Percentiles rank a stretch among this genome's conserved stretches.
These are phyloP conservation scores for Tuber indicum DNA, from an alignment of 495 filamentous ascomycete genomes.

Conservation along the genomic window DNA sequence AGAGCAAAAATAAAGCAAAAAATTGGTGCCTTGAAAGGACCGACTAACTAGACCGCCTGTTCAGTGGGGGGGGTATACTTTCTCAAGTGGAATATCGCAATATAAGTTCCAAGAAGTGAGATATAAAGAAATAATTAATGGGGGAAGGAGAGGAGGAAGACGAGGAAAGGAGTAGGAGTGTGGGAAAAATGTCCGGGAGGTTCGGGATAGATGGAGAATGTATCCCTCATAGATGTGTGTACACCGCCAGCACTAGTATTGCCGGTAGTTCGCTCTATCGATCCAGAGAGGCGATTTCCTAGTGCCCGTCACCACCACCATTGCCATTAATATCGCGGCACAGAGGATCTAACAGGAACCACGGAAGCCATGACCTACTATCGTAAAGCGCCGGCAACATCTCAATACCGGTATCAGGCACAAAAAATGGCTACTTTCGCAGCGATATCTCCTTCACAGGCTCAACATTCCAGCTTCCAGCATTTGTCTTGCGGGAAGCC, in stretches of 20 bases:
- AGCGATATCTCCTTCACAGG: not conserved
- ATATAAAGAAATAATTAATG: not conserved
- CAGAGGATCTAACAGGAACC: not conserved
- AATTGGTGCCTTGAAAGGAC: not conserved
- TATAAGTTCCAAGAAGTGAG: not conserved
- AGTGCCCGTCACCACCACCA: not conserved
- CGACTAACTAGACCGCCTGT: not conserved
- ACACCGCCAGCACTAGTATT: not conserved
- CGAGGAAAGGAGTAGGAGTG: not conserved
- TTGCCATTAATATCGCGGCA: not conserved
- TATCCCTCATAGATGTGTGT: not conserved
- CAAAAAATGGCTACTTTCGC: not conserved
- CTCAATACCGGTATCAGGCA: not conserved
- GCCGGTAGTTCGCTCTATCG: not conserved
- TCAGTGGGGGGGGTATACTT: not conserved
- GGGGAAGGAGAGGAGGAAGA: not conserved
- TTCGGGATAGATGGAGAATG: not conserved
- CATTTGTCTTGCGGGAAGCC: not conserved
- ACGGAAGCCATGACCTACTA: not conserved
- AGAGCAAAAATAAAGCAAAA: not conserved
- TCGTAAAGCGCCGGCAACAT: not conserved
- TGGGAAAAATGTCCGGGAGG: not conserved
- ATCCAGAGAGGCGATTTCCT: not conserved
- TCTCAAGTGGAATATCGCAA: not conserved
- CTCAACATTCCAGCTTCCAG: not conserved